Evolutionary conservation across 2,329 filamentous ascomycete species (phyloP).

Genomic region (Xylaria multiplex): DNA sequence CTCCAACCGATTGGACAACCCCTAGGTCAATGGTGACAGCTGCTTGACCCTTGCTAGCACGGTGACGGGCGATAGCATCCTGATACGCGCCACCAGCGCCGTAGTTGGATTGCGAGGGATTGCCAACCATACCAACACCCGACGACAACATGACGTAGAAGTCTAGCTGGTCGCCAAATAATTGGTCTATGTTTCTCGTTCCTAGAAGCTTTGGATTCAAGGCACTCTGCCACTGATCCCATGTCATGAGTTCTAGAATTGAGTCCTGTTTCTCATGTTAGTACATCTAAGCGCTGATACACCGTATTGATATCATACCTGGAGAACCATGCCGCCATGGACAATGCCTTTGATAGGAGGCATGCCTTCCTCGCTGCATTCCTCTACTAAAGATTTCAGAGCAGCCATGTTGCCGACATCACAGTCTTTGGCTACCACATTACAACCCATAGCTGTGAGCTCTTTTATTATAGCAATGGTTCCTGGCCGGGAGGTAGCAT

Average conservation of each 20-base stretch:
- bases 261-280: slow-evolving; percentile 19
- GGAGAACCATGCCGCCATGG: slow-evolving; percentile 27
- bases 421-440: slow-evolving; percentile 11
- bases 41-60: slow-evolving; percentile 13
- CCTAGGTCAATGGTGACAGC: slow-evolving; percentile 23
- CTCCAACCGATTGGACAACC: slow-evolving; percentile 20
- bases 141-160: slow-evolving; percentile 30
- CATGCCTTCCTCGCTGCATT: slow-evolving; percentile 1
- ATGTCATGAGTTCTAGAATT: slow-evolving; percentile 23
- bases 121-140: slow-evolving; percentile 4
- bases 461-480: slow-evolving; percentile 33
- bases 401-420: slow-evolving; percentile 17
- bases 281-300: not conserved
- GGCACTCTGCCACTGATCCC: slow-evolving; percentile 10
- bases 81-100: slow-evolving; percentile 21
- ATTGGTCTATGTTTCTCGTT: slow-evolving; percentile 17
- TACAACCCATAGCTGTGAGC: slow-evolving; percentile 12
- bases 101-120: slow-evolving; percentile 23
- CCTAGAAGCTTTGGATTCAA: slow-evolving; percentile 15
- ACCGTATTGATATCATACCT: slow-evolving; percentile 11
- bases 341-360: slow-evolving; percentile 22
- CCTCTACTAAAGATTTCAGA: slow-evolving; percentile 2
- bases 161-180: slow-evolving; percentile 18
- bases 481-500: slow-evolving; percentile 19
- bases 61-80: slow-evolving; percentile 22